Base-by-base conservation (phyloP, 163 green algal species). In the Scenedesmus sp. region DNA sequence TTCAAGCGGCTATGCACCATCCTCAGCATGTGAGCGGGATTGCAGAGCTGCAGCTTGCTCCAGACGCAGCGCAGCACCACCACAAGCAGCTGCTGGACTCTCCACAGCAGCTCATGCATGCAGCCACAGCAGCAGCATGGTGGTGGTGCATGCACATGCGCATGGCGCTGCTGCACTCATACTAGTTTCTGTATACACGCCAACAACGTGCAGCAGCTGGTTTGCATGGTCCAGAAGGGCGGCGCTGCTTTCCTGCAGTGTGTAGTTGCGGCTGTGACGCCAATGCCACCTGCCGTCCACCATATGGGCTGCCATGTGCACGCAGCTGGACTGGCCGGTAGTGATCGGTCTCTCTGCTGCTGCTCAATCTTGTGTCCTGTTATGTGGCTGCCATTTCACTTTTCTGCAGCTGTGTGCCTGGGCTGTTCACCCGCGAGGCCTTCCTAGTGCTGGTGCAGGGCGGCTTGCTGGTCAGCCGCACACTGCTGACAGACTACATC, bases 401-500 rank as follows among this genome's bases (percentile, higher is more conserved):
- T 8, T 76, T 46, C 57, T 73, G 64, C 96, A 98, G 97, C 82
- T 99, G 97, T 91, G 95, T 99, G 57, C 97, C 97, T 10, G 92
- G 89, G 0, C 70, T 92, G 1, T 93, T 97, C 18, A 96, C 92
- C 23, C 81, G 85, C 23, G 97, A 99, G 93, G 96, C 97, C 13
- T 66, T 94, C 3, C 94, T 99, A 23, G 96, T 99, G 46, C 62
- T 94, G 90, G 91, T 88, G 0, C 97, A 99, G 95, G 96, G 95
- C 15, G 70, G 70, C 9, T 92, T 99, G 84, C 96, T 99, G 16
- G 93, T 99, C 18, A 95, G 91, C 20, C 94, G 97, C 84, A 98
- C 97, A 3, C 94, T 97, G 73, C 95, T 99, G 3, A 99, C 97
- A 23, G 97, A 99, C 86, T 93, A 94, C 86, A 97, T 98, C 79